Evolutionary conservation across 306 rosid species (phyloP).

Genomic region (Bauhinia variegata): DNA sequence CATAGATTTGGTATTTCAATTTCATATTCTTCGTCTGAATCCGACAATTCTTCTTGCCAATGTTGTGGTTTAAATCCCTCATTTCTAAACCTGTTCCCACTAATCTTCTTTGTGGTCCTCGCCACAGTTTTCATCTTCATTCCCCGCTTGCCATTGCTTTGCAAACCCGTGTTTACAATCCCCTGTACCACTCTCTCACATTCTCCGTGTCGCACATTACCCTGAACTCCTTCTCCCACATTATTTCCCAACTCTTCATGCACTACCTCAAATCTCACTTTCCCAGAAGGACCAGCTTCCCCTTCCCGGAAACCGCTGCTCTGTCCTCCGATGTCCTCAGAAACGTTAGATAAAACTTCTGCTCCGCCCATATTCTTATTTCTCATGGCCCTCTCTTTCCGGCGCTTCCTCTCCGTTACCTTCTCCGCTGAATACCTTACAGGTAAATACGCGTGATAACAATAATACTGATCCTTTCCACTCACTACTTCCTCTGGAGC

Average conservation of each 20-base stretch:
- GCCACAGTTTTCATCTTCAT: slow-evolving; percentile 36
- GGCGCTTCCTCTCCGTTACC: background rate
- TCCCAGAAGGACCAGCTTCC: background rate
- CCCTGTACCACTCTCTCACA: background rate
- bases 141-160: slow-evolving; percentile 35
- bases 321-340: slow-evolving; percentile 15
- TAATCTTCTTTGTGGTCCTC: background rate
- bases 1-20: background rate
- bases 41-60: no score
- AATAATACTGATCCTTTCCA: slow-evolving; percentile 42
- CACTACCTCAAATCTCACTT: background rate
- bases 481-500: slow-evolving; percentile 22
- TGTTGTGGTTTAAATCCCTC: background rate
- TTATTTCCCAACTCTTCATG: slow-evolving; percentile 7
- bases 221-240: background rate
- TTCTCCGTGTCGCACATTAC: no score
- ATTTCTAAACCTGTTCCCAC: slow-evolving; percentile 23
- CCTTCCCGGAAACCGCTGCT: background rate
- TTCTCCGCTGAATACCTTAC: slow-evolving; percentile 1
- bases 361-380: slow-evolving; percentile 44
- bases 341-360: background rate
- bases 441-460: slow-evolving; percentile 20
- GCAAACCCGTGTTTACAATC: slow-evolving; percentile 4
- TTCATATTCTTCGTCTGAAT: slow-evolving; percentile 17
- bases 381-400: slow-evolving; percentile 26